Evolutionary conservation across 2,329 filamentous ascomycete genomes (phyloP).

Genomic region (Fusarium tuaranense): DNA sequence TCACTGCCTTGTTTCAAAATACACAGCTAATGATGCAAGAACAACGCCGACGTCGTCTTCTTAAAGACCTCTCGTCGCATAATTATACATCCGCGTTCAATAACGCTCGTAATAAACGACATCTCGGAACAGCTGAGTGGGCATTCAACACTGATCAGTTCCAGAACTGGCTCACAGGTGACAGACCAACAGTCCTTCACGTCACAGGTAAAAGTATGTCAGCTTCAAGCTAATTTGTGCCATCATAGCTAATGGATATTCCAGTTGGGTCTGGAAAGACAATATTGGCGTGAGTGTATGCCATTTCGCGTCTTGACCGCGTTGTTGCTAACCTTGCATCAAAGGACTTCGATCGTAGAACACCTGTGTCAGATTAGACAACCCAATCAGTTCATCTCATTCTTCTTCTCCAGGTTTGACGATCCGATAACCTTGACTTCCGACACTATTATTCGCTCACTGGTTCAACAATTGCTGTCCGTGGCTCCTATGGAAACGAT

Average conservation of each 20-base stretch:
- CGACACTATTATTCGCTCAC: constrained; percentile 7
- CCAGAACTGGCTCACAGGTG: background rate
- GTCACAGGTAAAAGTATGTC: constrained; percentile 27
- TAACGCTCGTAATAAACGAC: constrained; percentile 17
- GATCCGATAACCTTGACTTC: background rate
- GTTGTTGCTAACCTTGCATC: background rate
- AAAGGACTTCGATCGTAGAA: constrained; percentile 2
- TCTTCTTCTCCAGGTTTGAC: constrained; percentile 20
- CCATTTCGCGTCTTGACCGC: background rate
- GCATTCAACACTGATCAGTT: constrained; percentile 3
- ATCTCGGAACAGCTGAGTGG: constrained; percentile 23
- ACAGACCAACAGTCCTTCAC: background rate
- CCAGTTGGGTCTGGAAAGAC: constrained; percentile 36
- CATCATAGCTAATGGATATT: background rate
- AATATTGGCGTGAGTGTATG: constrained; percentile 11
- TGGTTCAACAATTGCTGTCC: background rate
- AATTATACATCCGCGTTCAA: constrained; percentile 16
- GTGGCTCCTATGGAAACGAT: background rate
- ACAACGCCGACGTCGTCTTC: background rate
- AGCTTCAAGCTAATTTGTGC: rapidly evolving
- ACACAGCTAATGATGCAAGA: background rate
- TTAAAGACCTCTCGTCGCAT: constrained; percentile 8
- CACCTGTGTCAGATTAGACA: background rate
- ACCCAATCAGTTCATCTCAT: background rate
- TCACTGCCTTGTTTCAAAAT: rapidly evolving